These are phyloP conservation scores for Linnemannia hyalina DNA, from an alignment of 192 early-diverging fungal species.

Conservation along the genomic window DNA sequence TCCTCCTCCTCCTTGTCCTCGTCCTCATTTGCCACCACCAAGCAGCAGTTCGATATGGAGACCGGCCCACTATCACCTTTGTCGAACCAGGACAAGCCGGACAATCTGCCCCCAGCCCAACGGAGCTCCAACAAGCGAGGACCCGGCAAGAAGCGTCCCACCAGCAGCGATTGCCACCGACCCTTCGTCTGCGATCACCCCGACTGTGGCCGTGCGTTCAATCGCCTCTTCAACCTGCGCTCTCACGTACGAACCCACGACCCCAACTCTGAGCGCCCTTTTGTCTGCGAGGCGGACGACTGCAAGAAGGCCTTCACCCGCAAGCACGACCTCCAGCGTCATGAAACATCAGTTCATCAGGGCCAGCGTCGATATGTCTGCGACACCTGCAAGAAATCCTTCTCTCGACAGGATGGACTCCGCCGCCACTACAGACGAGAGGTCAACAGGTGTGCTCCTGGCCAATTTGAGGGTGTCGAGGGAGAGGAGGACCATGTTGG, in stretches of 20 bases:
- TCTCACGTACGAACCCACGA: conserved; percentile 74
- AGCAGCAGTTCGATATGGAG: background rate
- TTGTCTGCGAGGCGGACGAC: conserved; percentile 54
- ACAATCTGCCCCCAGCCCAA: background rate
- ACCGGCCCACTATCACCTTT: background rate
- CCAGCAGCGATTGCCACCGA: conserved; percentile 21
- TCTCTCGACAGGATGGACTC: conserved; percentile 76
- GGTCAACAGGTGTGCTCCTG: conserved; percentile 3
- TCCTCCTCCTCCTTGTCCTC: background rate
- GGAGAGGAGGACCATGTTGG: background rate
- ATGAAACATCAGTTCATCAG: conserved; percentile 70
- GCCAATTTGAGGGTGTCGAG: background rate
- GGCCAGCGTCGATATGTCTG: conserved; percentile 69
- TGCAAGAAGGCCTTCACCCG: conserved; percentile 73
- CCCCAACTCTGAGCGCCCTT: conserved; percentile 69
- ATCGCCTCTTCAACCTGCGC: conserved; percentile 74
- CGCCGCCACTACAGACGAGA: conserved; percentile 59
- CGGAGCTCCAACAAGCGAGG: background rate
- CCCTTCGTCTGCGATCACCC: conserved; percentile 59
- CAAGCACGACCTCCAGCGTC: conserved; percentile 80
- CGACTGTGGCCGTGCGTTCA: conserved; percentile 67
- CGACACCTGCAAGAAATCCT: conserved; percentile 61
- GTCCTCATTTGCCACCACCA: background rate
- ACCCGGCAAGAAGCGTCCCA: background rate
- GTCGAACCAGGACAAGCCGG: background rate